Conservation (phyloP, 1,284 basidiomycete genomes). For the Pholiota adiposa region DNA sequence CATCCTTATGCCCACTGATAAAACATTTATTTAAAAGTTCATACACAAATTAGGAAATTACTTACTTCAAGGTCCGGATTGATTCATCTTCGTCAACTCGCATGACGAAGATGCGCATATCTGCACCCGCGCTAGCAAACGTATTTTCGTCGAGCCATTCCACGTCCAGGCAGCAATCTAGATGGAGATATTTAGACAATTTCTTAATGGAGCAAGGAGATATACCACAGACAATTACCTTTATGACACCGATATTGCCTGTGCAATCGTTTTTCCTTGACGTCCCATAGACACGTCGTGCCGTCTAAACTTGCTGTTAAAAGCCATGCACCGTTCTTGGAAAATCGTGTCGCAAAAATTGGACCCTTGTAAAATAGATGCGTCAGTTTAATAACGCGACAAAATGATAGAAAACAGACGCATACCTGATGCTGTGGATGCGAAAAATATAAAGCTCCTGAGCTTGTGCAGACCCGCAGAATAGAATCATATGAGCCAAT, state of each 20-base stretch:
- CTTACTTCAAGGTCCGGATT: conserved; percentile 61
- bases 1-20: conserved; percentile 73
- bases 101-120: conserved; percentile 65
- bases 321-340: conserved; percentile 69
- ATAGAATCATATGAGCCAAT: conserved; percentile 76
- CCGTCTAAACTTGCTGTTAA: conserved; percentile 76
- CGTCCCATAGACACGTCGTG: conserved; percentile 78
- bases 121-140: conserved; percentile 78
- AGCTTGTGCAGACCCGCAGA: conserved; percentile 63
- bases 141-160: conserved; percentile 78
- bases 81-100: conserved; percentile 54
- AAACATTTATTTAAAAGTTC: conserved; percentile 8
- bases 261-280: conserved; percentile 61
- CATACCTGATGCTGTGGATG: conserved; percentile 67
- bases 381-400: conserved; percentile 21
- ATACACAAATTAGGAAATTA: conserved; percentile 14
- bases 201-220: conserved; percentile 9
- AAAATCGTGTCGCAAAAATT: conserved; percentile 77
- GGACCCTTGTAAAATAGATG: conserved; percentile 59
- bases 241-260: conserved; percentile 67
- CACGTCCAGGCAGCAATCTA: conserved; percentile 79
- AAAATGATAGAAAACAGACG: conserved; percentile 10
- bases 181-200: conserved; percentile 15
- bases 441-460: conserved; percentile 63
- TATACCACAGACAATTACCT: conserved; percentile 46